Percentiles rank a stretch among this genome's conserved stretches.
Evolutionary conservation across 495 filamentous ascomycete species (phyloP).

Genomic region (Pyrenopolyporus hunteri): DNA sequence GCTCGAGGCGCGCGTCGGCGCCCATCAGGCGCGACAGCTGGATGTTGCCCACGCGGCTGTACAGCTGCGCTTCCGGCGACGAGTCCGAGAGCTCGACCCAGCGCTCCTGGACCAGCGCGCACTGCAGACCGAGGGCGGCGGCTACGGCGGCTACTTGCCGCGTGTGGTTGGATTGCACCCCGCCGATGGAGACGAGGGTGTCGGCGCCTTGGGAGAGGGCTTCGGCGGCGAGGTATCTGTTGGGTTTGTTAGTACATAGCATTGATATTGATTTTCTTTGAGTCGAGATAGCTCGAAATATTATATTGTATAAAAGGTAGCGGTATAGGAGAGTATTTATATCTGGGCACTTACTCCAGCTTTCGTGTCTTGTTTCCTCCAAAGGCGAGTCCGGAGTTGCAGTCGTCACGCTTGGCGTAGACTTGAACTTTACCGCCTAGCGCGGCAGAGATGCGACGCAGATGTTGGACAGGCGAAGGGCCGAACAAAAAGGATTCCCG

Average conservation of each 20-base stretch:
- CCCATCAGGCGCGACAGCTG: conserved; percentile 68
- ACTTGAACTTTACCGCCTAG: conserved; percentile 60
- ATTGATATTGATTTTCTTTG: no score
- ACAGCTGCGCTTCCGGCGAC: conserved; percentile 46
- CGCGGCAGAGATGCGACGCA: conserved; percentile 63
- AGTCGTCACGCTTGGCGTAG: conserved; percentile 69
- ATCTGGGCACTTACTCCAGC: conserved; percentile 56
- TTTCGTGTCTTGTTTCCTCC: conserved; percentile 73
- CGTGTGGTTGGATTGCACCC: conserved; percentile 71
- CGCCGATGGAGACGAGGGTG: conserved; percentile 67
- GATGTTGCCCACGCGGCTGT: conserved; percentile 65
- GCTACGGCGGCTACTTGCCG: conserved; percentile 66
- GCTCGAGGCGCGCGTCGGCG: conserved; percentile 59
- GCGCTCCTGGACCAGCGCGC: conserved; percentile 64
- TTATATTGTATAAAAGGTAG: no score
- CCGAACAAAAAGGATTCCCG: conserved; percentile 60
- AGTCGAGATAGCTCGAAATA: no score
- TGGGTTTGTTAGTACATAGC: background rate
- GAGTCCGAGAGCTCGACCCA: conserved; percentile 58
- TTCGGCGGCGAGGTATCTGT: conserved; percentile 60
- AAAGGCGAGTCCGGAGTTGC: conserved; percentile 65
- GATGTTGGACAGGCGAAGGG: conserved; percentile 64
- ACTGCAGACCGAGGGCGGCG: conserved; percentile 57
- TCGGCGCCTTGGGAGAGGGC: conserved; percentile 59
- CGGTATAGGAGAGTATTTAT: no score